Evolutionary conservation across 805 yeast species (phyloP), one percentile per base, ranked within the genome.

Genomic region (Barnettozyma sucrosica): DNA sequence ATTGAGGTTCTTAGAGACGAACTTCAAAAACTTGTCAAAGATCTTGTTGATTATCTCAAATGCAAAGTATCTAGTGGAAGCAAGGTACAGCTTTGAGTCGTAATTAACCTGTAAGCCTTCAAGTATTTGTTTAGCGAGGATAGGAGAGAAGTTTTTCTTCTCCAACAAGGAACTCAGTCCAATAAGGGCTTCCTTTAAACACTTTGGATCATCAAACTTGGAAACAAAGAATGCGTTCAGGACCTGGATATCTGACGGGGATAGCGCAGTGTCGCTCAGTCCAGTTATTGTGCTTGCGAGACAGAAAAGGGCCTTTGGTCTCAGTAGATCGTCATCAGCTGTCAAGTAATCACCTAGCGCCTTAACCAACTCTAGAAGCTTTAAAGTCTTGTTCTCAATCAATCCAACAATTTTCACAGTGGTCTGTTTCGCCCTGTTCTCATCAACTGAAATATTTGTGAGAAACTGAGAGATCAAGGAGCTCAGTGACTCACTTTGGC

Each of bases 161-260:
- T 53, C 50, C 5, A 77, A 67, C 11, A 89, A 61, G 1, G 80
- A 69, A 16, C 58, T 58, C 7, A 90, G 53, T 0, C 89, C 89
- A 9, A 57, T 61, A 3, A 84, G 62, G 1, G 82, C 74, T 50
- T 78, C 77, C 34, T 67, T 67, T 26, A 80, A 58, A 38, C 84
- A 73, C 4, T 70, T 64, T 14, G 73, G 70, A 57, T 89, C 97
- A 11, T 80, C 85, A 20, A 88, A 63, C 54, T 92, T 84, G 16
- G 81, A 79, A 14, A 74, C 50, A 47, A 80, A 75, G 62, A 92
- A 92, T 6, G 75, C 59, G 24, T 62, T 64, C 14, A 71, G 54
- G 7, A 70, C 74, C 13, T 64, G 56, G 4, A 68, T 56, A 41
- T 74, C 77, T 46, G 71, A 70, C 8, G 65, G 59, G 13, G 62